A percentile compares a stretch with the other conserved stretches of the same genome.
Evolutionary conservation across 331 rosid species (phyloP).

Genomic region (Pyracantha coccinea): DNA sequence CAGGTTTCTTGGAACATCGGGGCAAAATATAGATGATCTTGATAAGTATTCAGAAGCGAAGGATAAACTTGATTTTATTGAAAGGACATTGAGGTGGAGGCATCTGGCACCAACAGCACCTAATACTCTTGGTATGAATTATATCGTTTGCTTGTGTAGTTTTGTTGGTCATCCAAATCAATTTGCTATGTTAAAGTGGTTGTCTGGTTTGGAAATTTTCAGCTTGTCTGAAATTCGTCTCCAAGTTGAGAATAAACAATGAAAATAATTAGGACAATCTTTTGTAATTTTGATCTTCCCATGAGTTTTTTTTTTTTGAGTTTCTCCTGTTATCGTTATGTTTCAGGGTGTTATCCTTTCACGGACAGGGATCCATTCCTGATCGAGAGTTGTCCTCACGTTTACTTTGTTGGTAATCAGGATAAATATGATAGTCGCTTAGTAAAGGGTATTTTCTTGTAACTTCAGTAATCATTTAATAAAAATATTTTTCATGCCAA

Average conservation of each 20-base stretch:
- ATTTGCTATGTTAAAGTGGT: background rate
- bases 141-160: slow-evolving; percentile 11
- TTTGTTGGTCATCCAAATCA: background rate
- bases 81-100: slow-evolving; percentile 92
- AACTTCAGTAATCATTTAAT: background rate
- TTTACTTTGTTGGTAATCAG: slow-evolving; percentile 88
- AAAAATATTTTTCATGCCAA: background rate
- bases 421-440: slow-evolving; percentile 61
- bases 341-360: slow-evolving; percentile 92
- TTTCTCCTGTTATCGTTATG: background rate
- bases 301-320: background rate
- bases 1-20: slow-evolving; percentile 95
- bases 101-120: slow-evolving; percentile 99
- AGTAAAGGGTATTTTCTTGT: slow-evolving; percentile 51
- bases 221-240: slow-evolving; percentile 1
- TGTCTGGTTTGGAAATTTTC: slow-evolving; percentile 7
- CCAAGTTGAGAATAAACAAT: slow-evolving; percentile 4
- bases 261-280: background rate
- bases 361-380: slow-evolving; percentile 84
- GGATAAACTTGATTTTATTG: slow-evolving; percentile 81
- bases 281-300: background rate
- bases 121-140: slow-evolving; percentile 78
- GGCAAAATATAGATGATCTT: slow-evolving; percentile 87
- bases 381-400: slow-evolving; percentile 88
- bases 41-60: slow-evolving; percentile 77